phyloP scores from a whole-genome alignment of 148 eudicot genomes.

The Drosera capensis region DNA sequence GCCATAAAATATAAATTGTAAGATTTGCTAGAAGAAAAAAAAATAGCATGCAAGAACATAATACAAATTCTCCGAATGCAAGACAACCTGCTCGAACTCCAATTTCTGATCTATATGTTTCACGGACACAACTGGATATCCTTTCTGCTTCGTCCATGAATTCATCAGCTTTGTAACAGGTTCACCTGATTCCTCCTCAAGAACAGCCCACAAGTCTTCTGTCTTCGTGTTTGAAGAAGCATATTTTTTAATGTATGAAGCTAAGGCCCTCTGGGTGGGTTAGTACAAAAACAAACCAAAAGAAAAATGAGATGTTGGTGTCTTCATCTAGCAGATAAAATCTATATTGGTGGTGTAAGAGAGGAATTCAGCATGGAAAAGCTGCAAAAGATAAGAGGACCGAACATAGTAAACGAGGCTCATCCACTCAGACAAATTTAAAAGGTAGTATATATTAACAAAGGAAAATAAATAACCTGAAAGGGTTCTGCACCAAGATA shows the following conservation, averaged over 20 bases:
- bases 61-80: too few species aligned
- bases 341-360: not conserved
- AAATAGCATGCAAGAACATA: constrained; percentile 67
- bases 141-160: constrained; percentile 92
- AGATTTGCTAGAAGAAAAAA: constrained; percentile 1
- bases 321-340: not conserved
- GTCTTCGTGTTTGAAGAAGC: constrained; percentile 95
- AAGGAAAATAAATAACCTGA: constrained; percentile 37
- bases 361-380: too few species aligned
- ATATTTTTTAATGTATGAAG: constrained; percentile 64
- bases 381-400: too few species aligned
- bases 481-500: constrained; percentile 81
- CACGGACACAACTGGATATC: constrained; percentile 86
- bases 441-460: not conserved
- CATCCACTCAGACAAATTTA: not conserved
- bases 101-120: constrained; percentile 46
- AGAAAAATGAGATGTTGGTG: not conserved
- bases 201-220: constrained; percentile 91
- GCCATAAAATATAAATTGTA: constrained; percentile 11
- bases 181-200: constrained; percentile 78
- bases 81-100: constrained; percentile 69
- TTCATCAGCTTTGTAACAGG: constrained; percentile 82
- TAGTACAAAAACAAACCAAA: not conserved
- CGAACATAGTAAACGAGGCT: too few species aligned
- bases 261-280: constrained; percentile 94